These are phyloP conservation scores for Hypericum perforatum DNA, from an alignment of 345 rosid genomes.

Conservation along the genomic window DNA sequence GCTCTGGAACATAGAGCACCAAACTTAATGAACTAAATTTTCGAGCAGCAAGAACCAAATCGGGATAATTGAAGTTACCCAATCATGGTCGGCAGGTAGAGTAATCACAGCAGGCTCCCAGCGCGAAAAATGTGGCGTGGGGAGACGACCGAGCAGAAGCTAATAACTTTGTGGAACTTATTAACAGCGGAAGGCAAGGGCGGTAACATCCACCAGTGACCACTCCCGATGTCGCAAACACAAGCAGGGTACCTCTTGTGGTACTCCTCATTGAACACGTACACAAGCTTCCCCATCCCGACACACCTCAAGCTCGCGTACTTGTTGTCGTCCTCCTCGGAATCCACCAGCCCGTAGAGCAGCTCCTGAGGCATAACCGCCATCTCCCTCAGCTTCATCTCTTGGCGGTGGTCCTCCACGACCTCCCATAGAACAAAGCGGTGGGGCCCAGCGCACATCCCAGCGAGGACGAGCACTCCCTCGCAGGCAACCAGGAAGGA, in stretches of 20 bases:
- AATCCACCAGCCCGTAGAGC: conserved; percentile 51
- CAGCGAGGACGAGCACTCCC: conserved; percentile 57
- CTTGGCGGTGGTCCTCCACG: conserved; percentile 19
- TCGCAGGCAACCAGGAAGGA: conserved; percentile 51
- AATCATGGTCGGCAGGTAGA: no score
- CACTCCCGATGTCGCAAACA: conserved; percentile 46
- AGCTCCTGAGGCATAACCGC: conserved; percentile 57
- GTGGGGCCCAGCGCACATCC: conserved; percentile 35
- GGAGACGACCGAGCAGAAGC: conserved; percentile 59
- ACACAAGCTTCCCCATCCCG: conserved; percentile 61
- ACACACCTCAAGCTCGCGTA: conserved; percentile 76
- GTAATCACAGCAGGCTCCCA: no score
- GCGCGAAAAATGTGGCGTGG: conserved; percentile 28
- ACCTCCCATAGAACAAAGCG: conserved; percentile 66
- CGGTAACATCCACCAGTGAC: conserved; percentile 72
- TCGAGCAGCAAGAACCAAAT: no score
- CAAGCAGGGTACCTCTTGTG: conserved; percentile 87
- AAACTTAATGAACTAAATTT: no score
- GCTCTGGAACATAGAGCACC: no score
- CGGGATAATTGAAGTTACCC: no score
- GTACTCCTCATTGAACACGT: conserved; percentile 70
- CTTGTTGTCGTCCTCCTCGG: conserved; percentile 48
- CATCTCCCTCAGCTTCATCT: conserved; percentile 63
- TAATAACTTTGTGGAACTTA: conserved; percentile 74
- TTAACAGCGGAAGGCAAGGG: conserved; percentile 64